phyloP scores from a whole-genome alignment of 2,329 filamentous ascomycete species.

The Fusarium xylarioides region DNA sequence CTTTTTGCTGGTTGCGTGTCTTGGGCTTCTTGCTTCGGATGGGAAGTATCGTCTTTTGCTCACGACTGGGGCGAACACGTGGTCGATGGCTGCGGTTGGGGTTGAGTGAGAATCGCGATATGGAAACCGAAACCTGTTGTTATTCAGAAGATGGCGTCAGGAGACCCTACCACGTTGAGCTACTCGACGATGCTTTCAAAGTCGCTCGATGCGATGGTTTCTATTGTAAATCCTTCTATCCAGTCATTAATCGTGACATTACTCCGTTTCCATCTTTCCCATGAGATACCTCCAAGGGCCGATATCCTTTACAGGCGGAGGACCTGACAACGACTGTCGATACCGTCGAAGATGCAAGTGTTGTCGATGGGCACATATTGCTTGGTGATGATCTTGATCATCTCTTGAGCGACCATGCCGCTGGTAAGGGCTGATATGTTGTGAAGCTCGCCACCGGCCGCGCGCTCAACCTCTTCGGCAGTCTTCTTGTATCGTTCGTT shows the following conservation, averaged over 20 bases:
- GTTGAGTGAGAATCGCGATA: not conserved
- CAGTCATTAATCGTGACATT: slow-evolving; percentile 17
- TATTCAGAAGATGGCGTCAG: not conserved
- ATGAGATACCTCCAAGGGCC: not conserved
- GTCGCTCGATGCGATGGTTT: not conserved
- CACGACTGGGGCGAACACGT: not conserved
- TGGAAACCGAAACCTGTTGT: not conserved
- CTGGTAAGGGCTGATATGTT: slow-evolving; percentile 89
- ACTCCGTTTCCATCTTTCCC: not conserved
- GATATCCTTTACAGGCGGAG: slow-evolving; percentile 56
- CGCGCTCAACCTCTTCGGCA: slow-evolving; percentile 75
- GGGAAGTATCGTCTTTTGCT: not conserved
- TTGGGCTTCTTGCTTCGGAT: not conserved
- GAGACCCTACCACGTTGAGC: not conserved
- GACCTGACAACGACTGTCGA: slow-evolving; percentile 68
- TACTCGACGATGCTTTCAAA: not conserved
- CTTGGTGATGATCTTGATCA: slow-evolving; percentile 86
- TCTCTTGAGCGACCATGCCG: slow-evolving; percentile 95
- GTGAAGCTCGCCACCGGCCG: slow-evolving; percentile 86
- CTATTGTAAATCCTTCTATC: slow-evolving; percentile 17
- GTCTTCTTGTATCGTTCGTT: slow-evolving; percentile 62
- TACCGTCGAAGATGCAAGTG: slow-evolving; percentile 75
- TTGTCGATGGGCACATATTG: slow-evolving; percentile 78
- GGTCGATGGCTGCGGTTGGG: not conserved
- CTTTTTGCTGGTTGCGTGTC: not conserved